These are phyloP conservation scores for Annona cherimola DNA, from an alignment of 164 flowering plant species.

Conservation along the genomic window DNA sequence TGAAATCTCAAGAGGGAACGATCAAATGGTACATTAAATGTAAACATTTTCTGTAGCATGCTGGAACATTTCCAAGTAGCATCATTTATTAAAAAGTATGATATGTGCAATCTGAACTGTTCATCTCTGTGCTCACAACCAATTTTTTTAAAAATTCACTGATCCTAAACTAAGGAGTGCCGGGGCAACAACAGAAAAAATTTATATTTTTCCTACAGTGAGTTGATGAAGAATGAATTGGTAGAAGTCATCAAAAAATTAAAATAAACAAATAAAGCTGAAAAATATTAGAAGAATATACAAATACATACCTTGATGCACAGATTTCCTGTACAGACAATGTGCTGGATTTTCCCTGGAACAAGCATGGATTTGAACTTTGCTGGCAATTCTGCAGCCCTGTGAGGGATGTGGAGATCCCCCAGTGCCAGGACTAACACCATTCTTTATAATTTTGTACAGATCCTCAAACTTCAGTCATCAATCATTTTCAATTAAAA, in stretches of 20 bases:
- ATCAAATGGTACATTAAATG: too few species aligned
- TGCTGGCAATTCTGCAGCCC: constrained; percentile 87
- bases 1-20: too few species aligned
- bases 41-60: too few species aligned
- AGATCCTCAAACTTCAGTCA: constrained; percentile 8
- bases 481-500: neutral
- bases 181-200: too few species aligned
- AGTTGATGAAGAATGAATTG: neutral
- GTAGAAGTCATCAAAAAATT: neutral
- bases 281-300: neutral
- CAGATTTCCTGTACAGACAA: constrained; percentile 85
- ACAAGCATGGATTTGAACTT: constrained; percentile 98
- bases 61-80: too few species aligned
- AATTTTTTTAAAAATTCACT: too few species aligned
- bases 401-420: constrained; percentile 72
- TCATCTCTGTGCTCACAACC: too few species aligned
- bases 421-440: constrained; percentile 73
- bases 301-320: constrained; percentile 59
- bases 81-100: too few species aligned
- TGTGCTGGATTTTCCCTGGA: constrained; percentile 95
- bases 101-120: too few species aligned
- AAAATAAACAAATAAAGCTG: neutral
- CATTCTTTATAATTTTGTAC: constrained; percentile 23
- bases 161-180: too few species aligned
- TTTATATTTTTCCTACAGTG: neutral